Evolutionary conservation across 257 asterid species (phyloP).

Genomic region (Capsicum baccatum): DNA sequence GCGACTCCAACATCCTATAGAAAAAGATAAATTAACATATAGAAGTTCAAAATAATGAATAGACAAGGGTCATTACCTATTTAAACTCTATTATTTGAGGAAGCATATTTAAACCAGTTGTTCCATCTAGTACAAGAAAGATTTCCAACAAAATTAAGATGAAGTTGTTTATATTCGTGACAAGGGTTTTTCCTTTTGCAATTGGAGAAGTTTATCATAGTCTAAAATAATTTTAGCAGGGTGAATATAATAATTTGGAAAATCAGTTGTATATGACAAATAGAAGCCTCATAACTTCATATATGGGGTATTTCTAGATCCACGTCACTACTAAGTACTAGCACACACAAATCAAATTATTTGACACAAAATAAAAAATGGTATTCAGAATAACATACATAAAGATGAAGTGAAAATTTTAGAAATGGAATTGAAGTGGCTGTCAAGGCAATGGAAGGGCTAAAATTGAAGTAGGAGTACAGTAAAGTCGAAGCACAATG

Average conservation of each 20-base stretch:
- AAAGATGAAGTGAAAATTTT: too few relatives aligned
- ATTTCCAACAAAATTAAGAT: slow-evolving; percentile 64
- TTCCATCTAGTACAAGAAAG: slow-evolving; percentile 88
- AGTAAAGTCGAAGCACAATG: too few relatives aligned
- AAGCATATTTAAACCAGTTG: slow-evolving; percentile 96
- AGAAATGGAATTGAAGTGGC: too few relatives aligned
- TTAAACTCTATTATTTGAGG: slow-evolving; percentile 98
- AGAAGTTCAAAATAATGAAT: not conserved
- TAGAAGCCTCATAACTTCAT: not conserved
- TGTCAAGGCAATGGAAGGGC: too few relatives aligned
- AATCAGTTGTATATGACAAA: not conserved
- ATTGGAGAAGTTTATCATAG: not conserved
- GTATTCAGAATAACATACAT: too few relatives aligned
- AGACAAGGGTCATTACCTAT: slow-evolving; percentile 53
- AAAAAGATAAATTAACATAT: slow-evolving; percentile 16
- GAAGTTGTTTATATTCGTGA: not conserved
- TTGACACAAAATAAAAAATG: too few relatives aligned
- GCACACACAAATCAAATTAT: too few relatives aligned
- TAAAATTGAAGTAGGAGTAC: too few relatives aligned
- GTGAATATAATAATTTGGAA: not conserved
- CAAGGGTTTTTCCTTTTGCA: not conserved
- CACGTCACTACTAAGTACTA: too few relatives aligned
- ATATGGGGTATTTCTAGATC: too few relatives aligned
- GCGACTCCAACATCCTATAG: slow-evolving; percentile 91
- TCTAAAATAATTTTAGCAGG: not conserved